A percentile compares a stretch with the other conserved stretches of the same genome.
Conservation (phyloP, 2,329 filamentous ascomycete species). For the Pseudogymnoascus sp. region DNA sequence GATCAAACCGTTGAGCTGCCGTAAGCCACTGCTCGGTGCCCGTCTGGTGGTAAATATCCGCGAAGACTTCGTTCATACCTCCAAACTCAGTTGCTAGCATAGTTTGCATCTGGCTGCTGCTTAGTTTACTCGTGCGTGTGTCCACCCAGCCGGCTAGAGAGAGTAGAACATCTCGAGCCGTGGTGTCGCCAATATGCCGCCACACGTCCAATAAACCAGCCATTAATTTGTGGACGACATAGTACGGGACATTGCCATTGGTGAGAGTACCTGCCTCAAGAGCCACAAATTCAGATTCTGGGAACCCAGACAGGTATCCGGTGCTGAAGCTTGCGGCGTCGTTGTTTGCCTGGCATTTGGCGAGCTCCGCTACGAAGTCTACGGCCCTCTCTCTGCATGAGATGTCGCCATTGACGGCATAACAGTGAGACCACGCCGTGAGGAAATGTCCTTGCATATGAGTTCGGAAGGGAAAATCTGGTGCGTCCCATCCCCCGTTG, state of each 20-base stretch:
- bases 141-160: constrained; percentile 42
- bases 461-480: constrained; percentile 44
- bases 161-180: constrained; percentile 37
- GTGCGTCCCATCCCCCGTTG: constrained; percentile 47
- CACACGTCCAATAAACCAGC: constrained; percentile 41
- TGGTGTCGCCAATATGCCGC: constrained; percentile 35
- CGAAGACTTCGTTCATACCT: constrained; percentile 45
- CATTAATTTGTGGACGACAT: constrained; percentile 41
- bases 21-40: constrained; percentile 39
- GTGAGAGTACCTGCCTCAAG: constrained; percentile 37
- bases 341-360: constrained; percentile 45
- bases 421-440: constrained; percentile 43
- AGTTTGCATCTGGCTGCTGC: constrained; percentile 37
- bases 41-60: constrained; percentile 40
- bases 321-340: constrained; percentile 33
- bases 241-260: constrained; percentile 46
- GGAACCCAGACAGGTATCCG: constrained; percentile 44
- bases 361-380: constrained; percentile 33
- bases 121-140: constrained; percentile 35
- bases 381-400: constrained; percentile 38
- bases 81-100: constrained; percentile 44
- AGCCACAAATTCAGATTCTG: constrained; percentile 40
- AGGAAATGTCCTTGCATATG: constrained; percentile 45
- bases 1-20: constrained; percentile 42
- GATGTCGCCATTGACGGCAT: constrained; percentile 30